Percentiles rank a stretch among this genome's conserved stretches.
These are phyloP conservation scores for Curvularia sp. DNA, from an alignment of 2,329 filamentous ascomycete genomes.

Conservation along the genomic window DNA sequence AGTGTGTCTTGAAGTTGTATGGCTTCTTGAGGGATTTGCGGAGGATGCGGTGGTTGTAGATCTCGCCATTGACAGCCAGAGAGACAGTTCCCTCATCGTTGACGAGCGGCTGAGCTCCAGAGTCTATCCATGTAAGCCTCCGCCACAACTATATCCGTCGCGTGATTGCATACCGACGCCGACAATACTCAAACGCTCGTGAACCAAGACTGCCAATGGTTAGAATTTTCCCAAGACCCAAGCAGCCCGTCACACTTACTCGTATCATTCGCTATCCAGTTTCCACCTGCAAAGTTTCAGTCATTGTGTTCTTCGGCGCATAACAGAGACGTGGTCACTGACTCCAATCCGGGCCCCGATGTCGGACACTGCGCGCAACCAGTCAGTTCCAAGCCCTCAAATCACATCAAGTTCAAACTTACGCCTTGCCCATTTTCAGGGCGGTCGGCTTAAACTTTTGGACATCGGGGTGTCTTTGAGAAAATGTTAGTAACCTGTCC, in stretches of 20 bases:
- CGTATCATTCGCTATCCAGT: constrained; percentile 86
- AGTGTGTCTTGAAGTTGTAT: constrained; percentile 98
- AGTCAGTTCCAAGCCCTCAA: constrained; percentile 41
- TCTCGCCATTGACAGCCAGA: constrained; percentile 98
- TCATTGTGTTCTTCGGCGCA: constrained; percentile 40
- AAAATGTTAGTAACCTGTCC: not conserved
- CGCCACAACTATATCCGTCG: constrained; percentile 14
- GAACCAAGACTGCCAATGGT: constrained; percentile 72
- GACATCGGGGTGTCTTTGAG: constrained; percentile 80
- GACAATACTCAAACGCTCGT: constrained; percentile 97
- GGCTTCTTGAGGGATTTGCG: constrained; percentile 82
- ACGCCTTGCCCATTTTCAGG: constrained; percentile 93
- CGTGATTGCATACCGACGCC: constrained; percentile 76
- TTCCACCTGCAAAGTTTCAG: constrained; percentile 72
- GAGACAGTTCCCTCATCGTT: constrained; percentile 88
- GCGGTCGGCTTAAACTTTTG: constrained; percentile 96
- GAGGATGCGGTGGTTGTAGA: constrained; percentile 98
- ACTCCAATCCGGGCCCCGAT: constrained; percentile 99
- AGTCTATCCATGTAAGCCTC: constrained; percentile 66
- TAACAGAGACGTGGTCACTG: constrained; percentile 54
- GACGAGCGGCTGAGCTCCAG: constrained; percentile 92
- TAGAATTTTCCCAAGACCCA: constrained; percentile 22
- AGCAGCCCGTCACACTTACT: constrained; percentile 62
- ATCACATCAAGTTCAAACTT: constrained; percentile 53
- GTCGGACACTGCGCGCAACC: constrained; percentile 73